Conservation (phyloP, 331 rosid species). For the Quercus lobata region DNA sequence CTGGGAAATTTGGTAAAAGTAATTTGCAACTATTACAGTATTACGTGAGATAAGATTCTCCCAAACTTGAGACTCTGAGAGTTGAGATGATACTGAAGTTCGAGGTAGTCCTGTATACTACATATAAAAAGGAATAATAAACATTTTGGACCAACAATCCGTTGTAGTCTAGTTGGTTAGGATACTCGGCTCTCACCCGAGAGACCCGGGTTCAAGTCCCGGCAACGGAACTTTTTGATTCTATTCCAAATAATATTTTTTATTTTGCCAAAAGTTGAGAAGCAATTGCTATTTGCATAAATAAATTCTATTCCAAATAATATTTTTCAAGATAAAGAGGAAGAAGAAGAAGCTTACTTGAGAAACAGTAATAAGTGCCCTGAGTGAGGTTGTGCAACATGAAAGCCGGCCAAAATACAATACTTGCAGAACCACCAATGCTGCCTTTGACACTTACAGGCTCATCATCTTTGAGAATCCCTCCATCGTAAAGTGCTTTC, state of each 20-base stretch:
- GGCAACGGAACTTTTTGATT: constrained; percentile 36
- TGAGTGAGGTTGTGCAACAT: constrained; percentile 46
- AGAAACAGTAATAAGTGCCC: constrained; percentile 53
- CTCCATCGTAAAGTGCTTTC: constrained; percentile 65
- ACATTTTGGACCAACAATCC: background rate
- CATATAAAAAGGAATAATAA: accelerated
- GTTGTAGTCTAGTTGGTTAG: constrained; percentile 84
- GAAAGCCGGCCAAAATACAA: constrained; percentile 40
- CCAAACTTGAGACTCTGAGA: too few relatives aligned
- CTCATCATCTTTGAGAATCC: constrained; percentile 28
- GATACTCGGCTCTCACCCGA: constrained; percentile 60
- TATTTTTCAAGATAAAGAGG: too few relatives aligned
- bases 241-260: too few relatives aligned
- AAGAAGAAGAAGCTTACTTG: constrained; percentile 38
- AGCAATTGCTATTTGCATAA: too few relatives aligned
- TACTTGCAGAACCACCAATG: background rate
- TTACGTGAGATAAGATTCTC: too few relatives aligned
- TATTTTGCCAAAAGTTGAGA: too few relatives aligned
- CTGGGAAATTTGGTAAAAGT: too few relatives aligned
- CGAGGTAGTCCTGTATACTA: too few relatives aligned
- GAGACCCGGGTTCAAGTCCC: constrained; percentile 64
- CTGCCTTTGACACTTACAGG: background rate
- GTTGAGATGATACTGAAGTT: too few relatives aligned
- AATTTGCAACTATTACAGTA: too few relatives aligned
- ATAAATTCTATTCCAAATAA: too few relatives aligned